Base-by-base conservation (phyloP, 331 rosid species). In the Malus hybrid region DNA sequence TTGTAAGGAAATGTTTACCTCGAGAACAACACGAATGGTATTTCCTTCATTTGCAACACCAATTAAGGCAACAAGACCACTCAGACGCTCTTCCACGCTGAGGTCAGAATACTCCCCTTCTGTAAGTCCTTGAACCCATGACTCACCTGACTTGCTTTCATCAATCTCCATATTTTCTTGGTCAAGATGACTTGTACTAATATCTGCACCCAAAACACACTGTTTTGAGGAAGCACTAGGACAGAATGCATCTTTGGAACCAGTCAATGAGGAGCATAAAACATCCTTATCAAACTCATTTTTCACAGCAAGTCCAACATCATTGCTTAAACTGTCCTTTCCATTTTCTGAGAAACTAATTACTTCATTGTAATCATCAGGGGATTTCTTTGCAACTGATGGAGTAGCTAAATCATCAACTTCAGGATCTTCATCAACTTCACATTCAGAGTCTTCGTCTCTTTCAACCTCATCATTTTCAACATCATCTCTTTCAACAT, bases 1-100 rank as follows among this genome's bases (percentile, higher is more conserved):
- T 16, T 55, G 29, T 36, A 60, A 82, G 63, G 32, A 52, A 50
- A 60, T 63, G 26, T 10, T 68, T 86, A 92, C 99, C 99, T 94
- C 99, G 62, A 94, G 97, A 82, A 92, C 88, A 83, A 92, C 57
- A 60, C 99, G 99, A 33, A 90, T 87, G 15, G 96, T 90, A 83
- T 94, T 90, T 82, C 99, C 99, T 89, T 94, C 99, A 86, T 94
- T 94, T 78, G 99, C 97, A 82, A 92, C 80, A 74, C 97, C 89
- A 78, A 89, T 82, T 83, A 94, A 83, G 44, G 84, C 87, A 77
- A 92, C 93, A 82, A 94, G 92, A 52, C 96, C 97, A 84, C 79
- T 85, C 14, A 94, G 86, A 74, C 97, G 99, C 88, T 94, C 99
- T 79, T 90, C 97, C 48, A 94, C 96, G 33, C 97, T 86, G 74